A percentile compares a stretch with the other conserved stretches of the same genome.
Evolutionary conservation across 257 asterid genomes (phyloP).

Genomic region (Lycium barbarum): DNA sequence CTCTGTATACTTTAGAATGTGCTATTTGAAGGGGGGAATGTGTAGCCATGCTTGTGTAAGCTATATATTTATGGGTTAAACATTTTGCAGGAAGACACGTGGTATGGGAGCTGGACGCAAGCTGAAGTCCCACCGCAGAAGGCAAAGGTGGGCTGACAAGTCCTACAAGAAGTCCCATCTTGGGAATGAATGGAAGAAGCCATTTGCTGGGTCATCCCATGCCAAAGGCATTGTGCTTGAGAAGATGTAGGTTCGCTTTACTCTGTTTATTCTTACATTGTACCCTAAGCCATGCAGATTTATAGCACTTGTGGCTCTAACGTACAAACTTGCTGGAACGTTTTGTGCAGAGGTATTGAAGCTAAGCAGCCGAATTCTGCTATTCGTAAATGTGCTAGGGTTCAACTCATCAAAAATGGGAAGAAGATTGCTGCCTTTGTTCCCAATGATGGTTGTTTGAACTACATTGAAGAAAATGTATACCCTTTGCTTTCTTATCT

Average conservation of each 20-base stretch:
- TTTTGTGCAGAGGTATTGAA: constrained; percentile 66
- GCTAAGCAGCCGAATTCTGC: constrained; percentile 93
- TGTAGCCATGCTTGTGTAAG: not conserved
- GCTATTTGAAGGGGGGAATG: not conserved
- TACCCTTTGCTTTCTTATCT: constrained; percentile 15
- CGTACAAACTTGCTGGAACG: not conserved
- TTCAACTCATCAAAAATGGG: constrained; percentile 81
- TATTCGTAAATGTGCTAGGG: constrained; percentile 81
- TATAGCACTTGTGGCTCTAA: not conserved
- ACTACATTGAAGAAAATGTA: constrained; percentile 79
- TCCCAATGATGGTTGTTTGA: constrained; percentile 84
- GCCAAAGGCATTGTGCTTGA: constrained; percentile 87
- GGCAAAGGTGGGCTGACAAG: constrained; percentile 85
- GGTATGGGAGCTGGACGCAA: constrained; percentile 94
- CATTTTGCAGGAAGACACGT: constrained; percentile 63
- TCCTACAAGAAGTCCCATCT: constrained; percentile 80
- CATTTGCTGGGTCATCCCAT: constrained; percentile 85
- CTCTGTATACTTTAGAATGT: not conserved
- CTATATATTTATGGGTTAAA: not conserved
- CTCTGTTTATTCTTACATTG: not conserved
- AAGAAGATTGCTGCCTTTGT: constrained; percentile 88
- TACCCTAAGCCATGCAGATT: not conserved
- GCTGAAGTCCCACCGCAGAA: constrained; percentile 74
- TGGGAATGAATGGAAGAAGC: constrained; percentile 85
- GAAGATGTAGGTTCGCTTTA: constrained; percentile 56